These are phyloP conservation scores for Xylariales sp. DNA, from an alignment of 2,329 filamentous ascomycete species.

Conservation along the genomic window DNA sequence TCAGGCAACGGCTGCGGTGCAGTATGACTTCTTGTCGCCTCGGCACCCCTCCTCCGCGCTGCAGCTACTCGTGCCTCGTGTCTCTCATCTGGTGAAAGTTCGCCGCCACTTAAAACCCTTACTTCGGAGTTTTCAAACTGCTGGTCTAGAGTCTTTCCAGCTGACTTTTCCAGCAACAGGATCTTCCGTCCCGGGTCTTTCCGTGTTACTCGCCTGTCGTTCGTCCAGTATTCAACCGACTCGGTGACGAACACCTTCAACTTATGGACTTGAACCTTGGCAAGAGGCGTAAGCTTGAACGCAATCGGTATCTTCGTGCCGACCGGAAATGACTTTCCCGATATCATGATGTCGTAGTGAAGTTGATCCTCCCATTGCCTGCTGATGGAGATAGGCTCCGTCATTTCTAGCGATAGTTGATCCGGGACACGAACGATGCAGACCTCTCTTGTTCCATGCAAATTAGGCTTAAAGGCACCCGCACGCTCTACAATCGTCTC, in stretches of 20 bases:
- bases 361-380: conserved; percentile 93
- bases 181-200: conserved; percentile 82
- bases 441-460: conserved; percentile 78
- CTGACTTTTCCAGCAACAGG: conserved; percentile 80
- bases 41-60: conserved; percentile 46
- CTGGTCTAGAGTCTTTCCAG: conserved; percentile 69
- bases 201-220: conserved; percentile 77
- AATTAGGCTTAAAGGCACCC: conserved; percentile 84
- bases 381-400: conserved; percentile 90
- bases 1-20: conserved; percentile 42
- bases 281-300: conserved; percentile 87
- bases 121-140: conserved; percentile 73
- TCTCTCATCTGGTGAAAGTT: conserved; percentile 52
- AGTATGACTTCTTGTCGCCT: conserved; percentile 40
- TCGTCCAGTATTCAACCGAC: conserved; percentile 86
- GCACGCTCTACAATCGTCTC: conserved; percentile 81
- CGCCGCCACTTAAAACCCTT: conserved; percentile 73
- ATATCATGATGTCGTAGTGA: conserved; percentile 94
- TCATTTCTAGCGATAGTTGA: conserved; percentile 82
- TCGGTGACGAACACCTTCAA: conserved; percentile 90
- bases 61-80: conserved; percentile 44
- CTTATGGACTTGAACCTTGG: conserved; percentile 89
- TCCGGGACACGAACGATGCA: conserved; percentile 79
- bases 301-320: conserved; percentile 86
- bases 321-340: conserved; percentile 88